Base-by-base conservation (phyloP, 2,329 filamentous ascomycete species). In the Huntiella omanensis region DNA sequence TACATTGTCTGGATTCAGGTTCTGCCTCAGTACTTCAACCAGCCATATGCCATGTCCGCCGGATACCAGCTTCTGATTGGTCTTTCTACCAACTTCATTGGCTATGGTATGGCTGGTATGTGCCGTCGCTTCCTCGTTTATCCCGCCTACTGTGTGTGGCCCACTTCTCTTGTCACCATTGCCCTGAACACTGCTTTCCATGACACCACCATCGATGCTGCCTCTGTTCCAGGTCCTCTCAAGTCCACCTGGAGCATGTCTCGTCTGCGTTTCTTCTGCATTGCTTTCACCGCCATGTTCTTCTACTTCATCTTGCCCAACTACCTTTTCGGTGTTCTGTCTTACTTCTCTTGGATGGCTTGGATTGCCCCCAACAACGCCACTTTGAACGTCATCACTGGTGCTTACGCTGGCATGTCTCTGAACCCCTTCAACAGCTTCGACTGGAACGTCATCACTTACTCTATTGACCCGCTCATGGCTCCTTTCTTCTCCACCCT, bases 401-500 rank as follows among this genome's bases (percentile, higher is more conserved):
- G 65, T 2, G 57, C 58, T 32, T 52, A 55, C 3, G 59, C 56
- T 11, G 65, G 64, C 1, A 52, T 67, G 1, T 64, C 40, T 10
- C 47, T 67, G 15, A 65, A 65, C 49, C 61, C 61, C 1, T 49
- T 60, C 3, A 59, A 64, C 0, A 65, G 64, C 1, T 60, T 65
- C 33, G 65, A 68, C 52, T 67, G 64, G 65, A 66, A 64, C 45
- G 49, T 63, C n/a, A 41, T 59, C 15, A 52, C 52, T 3, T 51
- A 54, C 19, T 49, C 44, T 8, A 53, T 58, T 1, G 59, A 64
- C 42, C 64, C 63, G 2, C 53, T 65, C 13, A 66, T 68, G 62
- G 61, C 67, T 5, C 69, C 69, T 3, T 70, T 69, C 54, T 70
- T 75, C 59, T 71, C 70, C 22, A 77, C 76, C 38, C 63, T 74